Base-by-base conservation (phyloP, 2,329 filamentous ascomycete genomes). In the Mariannaea sp. region DNA sequence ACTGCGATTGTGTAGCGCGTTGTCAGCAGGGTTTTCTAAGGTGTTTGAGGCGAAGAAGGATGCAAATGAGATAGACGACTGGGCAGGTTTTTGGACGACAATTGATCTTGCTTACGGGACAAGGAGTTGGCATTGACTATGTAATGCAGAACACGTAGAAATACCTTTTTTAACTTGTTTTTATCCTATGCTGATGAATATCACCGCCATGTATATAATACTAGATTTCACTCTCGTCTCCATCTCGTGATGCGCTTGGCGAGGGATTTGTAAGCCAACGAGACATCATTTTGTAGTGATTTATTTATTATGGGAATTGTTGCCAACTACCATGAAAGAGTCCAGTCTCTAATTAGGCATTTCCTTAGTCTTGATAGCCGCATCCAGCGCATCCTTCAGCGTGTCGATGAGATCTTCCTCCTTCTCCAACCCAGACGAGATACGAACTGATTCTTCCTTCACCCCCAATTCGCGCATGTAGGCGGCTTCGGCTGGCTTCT, bases 341-440 rank as follows among this genome's bases (percentile, higher is more conserved):
- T n/a, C n/a, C n/a, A n/a, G 16, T 2, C 3, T 41, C 7, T 27
- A 29, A n/a, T 17, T 41, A 14, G 16, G 7, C 24, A 27, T 16
- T 35, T 55, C 51, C 10, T 43, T 51, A 2, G 58, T 65, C 40
- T 57, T 42, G 1, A 38, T 49, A 2, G 68, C 69, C 39, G 57
- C 67, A 5, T 56, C 58, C 43, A 77, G 30, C 17, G 72, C 74
- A 51, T 65, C 69, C 45, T 53, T 56, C 14, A 75, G 59, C 2
- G 72, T 74, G 4, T 75, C 75, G 20, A 77, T 52, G 53, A 81
- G 39, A 38, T 77, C 73, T 43, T 68, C 68, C 56, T 69, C 67
- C 2, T 70, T 68, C 63, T 82, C 80, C 22, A 81, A 53, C 2
- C 79, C 80, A 0, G 75, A 78, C 20, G 73, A 74, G 16, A 82